Conservation (phyloP, 2,329 filamentous ascomycete genomes). For the Nemania sp. region DNA sequence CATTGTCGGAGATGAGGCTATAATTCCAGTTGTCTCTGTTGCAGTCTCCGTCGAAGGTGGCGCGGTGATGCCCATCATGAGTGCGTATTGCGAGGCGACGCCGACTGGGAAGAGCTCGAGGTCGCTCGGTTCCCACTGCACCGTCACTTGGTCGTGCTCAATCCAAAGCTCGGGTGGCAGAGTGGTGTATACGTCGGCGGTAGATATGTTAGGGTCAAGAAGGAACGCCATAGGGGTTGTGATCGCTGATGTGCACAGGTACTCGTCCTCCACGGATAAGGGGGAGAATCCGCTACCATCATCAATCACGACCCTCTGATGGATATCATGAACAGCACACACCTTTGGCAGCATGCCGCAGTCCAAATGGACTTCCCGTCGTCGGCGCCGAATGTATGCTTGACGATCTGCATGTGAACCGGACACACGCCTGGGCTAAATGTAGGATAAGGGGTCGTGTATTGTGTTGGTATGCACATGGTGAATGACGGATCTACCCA, state of each 20-base stretch:
- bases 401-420: conserved; percentile 35
- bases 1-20: neutral
- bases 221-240: conserved; percentile 39
- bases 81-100: conserved; percentile 33
- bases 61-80: conserved; percentile 34
- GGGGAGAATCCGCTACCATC: conserved; percentile 36
- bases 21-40: neutral
- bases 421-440: conserved; percentile 41
- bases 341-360: conserved; percentile 41
- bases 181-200: conserved; percentile 39
- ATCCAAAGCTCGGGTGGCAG: conserved; percentile 35
- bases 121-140: conserved; percentile 37
- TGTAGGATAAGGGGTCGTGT: conserved; percentile 33
- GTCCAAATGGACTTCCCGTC: conserved; percentile 33
- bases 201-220: conserved; percentile 37
- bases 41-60: conserved; percentile 8
- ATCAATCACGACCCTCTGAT: conserved; percentile 10
- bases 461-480: conserved; percentile 37
- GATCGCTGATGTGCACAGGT: conserved; percentile 37
- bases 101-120: conserved; percentile 31
- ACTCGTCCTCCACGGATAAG: conserved; percentile 24
- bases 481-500: conserved; percentile 41
- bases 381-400: conserved; percentile 22
- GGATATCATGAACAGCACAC: neutral
- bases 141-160: conserved; percentile 38